A percentile compares a stretch with the other conserved stretches of the same genome.
Evolutionary conservation across 441 rosid species (phyloP).

Genomic region (Gossypium gossypioides): DNA sequence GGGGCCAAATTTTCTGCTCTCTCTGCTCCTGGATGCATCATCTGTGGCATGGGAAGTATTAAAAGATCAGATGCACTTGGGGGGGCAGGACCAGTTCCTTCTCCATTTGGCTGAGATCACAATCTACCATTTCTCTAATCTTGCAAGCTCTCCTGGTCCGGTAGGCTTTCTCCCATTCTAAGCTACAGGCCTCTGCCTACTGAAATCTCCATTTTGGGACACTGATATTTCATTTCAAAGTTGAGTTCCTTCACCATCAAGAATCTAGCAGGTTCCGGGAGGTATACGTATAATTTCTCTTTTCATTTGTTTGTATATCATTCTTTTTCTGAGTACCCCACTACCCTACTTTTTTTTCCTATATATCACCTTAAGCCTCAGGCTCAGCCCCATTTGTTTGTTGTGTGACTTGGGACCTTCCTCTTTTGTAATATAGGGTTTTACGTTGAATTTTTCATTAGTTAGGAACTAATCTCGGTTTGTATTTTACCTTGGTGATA

Average conservation of each 20-base stretch:
- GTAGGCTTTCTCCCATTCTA: background rate
- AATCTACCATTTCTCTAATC: background rate
- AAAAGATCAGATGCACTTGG: slow-evolving; percentile 85
- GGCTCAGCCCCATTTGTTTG: slow-evolving; percentile 7
- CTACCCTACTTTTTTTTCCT: too few relatives aligned
- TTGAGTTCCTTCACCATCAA: background rate
- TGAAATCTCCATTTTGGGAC: background rate
- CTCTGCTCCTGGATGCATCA: slow-evolving; percentile 84
- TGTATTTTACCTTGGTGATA: background rate
- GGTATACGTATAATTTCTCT: slow-evolving; percentile 20
- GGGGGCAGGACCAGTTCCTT: slow-evolving; percentile 60
- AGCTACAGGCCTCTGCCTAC: background rate
- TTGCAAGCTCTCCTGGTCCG: background rate
- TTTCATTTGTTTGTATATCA: slow-evolving; percentile 19
- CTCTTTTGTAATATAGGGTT: background rate
- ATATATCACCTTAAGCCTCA: background rate
- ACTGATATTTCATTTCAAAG: background rate
- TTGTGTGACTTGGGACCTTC: background rate
- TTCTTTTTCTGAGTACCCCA: background rate
- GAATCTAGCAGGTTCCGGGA: slow-evolving; percentile 4
- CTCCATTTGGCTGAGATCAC: slow-evolving; percentile 66
- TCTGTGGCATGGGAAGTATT: slow-evolving; percentile 96
- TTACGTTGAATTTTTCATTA: background rate
- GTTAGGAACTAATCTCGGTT: background rate
- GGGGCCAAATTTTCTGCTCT: slow-evolving; percentile 94